Conservation (phyloP, 495 filamentous ascomycete genomes). For the Chaetomidium leptoderma region DNA sequence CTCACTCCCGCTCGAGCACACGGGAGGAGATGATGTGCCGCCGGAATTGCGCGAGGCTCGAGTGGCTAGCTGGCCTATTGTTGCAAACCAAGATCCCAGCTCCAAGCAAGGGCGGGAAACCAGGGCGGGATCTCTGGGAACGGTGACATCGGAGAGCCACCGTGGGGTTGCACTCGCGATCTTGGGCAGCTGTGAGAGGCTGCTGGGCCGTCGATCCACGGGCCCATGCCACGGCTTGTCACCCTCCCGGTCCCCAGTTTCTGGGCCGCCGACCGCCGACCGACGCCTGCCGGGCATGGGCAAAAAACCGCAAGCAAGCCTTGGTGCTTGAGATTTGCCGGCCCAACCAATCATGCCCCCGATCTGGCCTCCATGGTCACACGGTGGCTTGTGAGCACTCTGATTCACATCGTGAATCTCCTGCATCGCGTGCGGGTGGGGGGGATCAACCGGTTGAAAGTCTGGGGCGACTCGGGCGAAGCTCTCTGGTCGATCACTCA, state of each 20-base stretch:
- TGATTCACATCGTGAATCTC: neutral
- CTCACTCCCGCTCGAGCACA: neutral
- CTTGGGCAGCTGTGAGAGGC: conserved; percentile 2
- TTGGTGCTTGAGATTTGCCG: too few relatives aligned
- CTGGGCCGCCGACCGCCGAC: neutral
- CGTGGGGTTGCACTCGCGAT: conserved; percentile 10
- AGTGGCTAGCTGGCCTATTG: neutral
- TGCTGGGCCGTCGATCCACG: conserved; percentile 3
- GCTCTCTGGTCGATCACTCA: neutral
- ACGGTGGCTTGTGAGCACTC: neutral
- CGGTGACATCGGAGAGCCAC: neutral
- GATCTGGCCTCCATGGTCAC: neutral
- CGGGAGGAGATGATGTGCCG: neutral
- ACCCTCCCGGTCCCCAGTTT: neutral
- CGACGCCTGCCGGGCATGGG: neutral
- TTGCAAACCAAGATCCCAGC: neutral
- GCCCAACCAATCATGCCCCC: conserved; percentile 10
- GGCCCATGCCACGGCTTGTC: neutral
- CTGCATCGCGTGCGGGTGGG: conserved; percentile 1
- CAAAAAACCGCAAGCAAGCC: too few relatives aligned
- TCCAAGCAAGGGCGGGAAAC: conserved; percentile 1
- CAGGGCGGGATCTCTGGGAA: neutral
- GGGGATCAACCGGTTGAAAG: conserved; percentile 1
- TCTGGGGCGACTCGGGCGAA: neutral
- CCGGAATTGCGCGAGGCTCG: neutral